Base-by-base conservation (phyloP, 2,329 filamentous ascomycete species). In the Eurotiales sp. region DNA sequence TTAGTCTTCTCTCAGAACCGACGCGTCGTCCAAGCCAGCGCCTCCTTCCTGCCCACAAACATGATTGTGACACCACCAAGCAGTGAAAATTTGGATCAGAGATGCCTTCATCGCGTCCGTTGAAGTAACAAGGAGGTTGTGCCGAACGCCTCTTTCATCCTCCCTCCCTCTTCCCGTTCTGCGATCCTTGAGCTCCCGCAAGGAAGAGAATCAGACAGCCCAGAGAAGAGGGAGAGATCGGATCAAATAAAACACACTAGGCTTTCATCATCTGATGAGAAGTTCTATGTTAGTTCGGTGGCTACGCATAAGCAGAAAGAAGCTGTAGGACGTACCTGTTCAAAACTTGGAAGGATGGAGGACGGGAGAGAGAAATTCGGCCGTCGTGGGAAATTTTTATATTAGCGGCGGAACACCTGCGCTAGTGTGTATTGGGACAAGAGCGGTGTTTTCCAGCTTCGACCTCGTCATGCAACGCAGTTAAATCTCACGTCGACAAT, bases 261-360 rank as follows among this genome's bases (percentile, higher is more conserved):
- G 88, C 88, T 96, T 95, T 99, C 93, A 97, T 99, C 92, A 97
- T 95, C 90, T 96, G 66, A 3, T 23, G 10, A 14, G 17, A 39
- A n/a, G n/a, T n/a, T n/a, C n/a, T n/a, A n/a, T n/a, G n/a, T n/a
- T n/a, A n/a, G n/a, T n/a, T n/a, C n/a, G n/a, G n/a, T n/a, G n/a
- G n/a, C n/a, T n/a, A n/a, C n/a, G n/a, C n/a, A n/a, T n/a, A n/a
- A n/a, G n/a, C n/a, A n/a, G n/a, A n/a, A n/a, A n/a, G n/a, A n/a
- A n/a, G n/a, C n/a, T n/a, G 14, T 44, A 46, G 49, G 51, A 50
- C 90, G 82, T 79, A 96, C 91, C 78, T 89, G 83, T 86, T 85
- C 87, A 95, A 95, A 95, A 96, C 91, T 88, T 90, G 90, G 91
- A 96, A 95, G 90, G 91, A 90, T 92, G 81, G 84, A 86, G 81